These are phyloP conservation scores for Xylariaceae sp. DNA, from an alignment of 2,329 filamentous ascomycete species.

Conservation along the genomic window DNA sequence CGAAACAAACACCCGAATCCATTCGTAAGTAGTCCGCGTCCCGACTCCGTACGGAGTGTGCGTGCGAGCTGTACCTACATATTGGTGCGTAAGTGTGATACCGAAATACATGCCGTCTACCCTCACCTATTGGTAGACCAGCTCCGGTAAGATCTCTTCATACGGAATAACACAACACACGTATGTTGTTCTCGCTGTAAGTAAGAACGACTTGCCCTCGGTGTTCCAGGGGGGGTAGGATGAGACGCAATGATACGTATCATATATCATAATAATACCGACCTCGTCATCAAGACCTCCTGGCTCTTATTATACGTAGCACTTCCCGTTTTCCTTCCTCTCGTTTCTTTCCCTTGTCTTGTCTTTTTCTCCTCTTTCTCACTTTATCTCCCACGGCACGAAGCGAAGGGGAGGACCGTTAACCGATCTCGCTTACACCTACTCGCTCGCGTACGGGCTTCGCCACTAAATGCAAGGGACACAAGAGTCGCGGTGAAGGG, in stretches of 20 bases:
- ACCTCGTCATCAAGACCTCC: neutral
- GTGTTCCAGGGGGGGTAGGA: too few relatives aligned
- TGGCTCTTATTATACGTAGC: neutral
- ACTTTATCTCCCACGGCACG: neutral
- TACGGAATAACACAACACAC: neutral
- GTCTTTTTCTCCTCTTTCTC: neutral
- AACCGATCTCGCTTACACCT: slow-evolving; percentile 10
- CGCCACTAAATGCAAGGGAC: slow-evolving; percentile 8
- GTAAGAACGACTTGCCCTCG: too few relatives aligned
- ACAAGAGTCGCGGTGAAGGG: neutral
- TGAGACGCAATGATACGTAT: neutral
- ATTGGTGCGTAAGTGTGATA: neutral
- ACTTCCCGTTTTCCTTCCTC: neutral
- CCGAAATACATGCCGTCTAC: neutral
- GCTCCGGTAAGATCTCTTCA: neutral
- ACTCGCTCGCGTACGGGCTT: slow-evolving; percentile 5
- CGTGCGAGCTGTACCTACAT: neutral
- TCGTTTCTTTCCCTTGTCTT: neutral
- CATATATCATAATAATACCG: neutral
- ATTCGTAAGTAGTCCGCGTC: too few relatives aligned
- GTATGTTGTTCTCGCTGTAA: neutral
- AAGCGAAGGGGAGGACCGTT: neutral
- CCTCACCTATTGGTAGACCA: neutral
- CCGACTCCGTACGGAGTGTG: too few relatives aligned
- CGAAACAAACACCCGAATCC: too few relatives aligned